Evolutionary conservation across 2,329 filamentous ascomycete genomes (phyloP).

Genomic region (Xylariaceae sp.): DNA sequence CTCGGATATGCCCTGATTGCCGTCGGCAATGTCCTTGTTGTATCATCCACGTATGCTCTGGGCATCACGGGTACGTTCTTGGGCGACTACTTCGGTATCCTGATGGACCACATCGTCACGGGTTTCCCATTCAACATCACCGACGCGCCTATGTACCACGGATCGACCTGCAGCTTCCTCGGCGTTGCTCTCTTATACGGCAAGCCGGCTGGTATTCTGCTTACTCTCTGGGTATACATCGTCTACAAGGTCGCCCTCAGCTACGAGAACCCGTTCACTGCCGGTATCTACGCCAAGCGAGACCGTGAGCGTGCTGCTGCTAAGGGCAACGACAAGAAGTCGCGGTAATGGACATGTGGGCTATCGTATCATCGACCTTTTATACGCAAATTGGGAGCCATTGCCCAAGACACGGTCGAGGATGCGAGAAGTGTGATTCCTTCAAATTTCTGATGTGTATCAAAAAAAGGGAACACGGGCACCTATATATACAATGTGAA

Average conservation of each 20-base stretch:
- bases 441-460: neutral
- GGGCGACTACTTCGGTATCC: constrained; percentile 96
- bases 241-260: constrained; percentile 76
- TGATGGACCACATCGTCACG: constrained; percentile 93
- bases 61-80: constrained; percentile 94
- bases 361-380: neutral
- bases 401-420: neutral
- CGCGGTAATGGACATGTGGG: constrained; percentile 36
- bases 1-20: constrained; percentile 67
- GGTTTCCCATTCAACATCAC: constrained; percentile 94
- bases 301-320: constrained; percentile 52
- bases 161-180: constrained; percentile 86
- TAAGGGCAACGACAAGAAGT: constrained; percentile 46
- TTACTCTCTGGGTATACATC: constrained; percentile 68
- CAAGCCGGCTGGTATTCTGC: constrained; percentile 76
- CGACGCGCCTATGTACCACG: constrained; percentile 92
- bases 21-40: constrained; percentile 74
- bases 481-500: neutral
- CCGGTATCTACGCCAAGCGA: constrained; percentile 84
- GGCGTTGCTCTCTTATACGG: constrained; percentile 79
- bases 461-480: neutral
- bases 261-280: constrained; percentile 93
- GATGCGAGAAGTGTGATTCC: neutral
- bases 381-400: too few species aligned
- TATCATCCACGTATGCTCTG: constrained; percentile 85